Evolutionary conservation across 2,329 filamentous ascomycete genomes (phyloP), one percentile per base, ranked within the genome.

Genomic region (Phialophora macrospora): DNA sequence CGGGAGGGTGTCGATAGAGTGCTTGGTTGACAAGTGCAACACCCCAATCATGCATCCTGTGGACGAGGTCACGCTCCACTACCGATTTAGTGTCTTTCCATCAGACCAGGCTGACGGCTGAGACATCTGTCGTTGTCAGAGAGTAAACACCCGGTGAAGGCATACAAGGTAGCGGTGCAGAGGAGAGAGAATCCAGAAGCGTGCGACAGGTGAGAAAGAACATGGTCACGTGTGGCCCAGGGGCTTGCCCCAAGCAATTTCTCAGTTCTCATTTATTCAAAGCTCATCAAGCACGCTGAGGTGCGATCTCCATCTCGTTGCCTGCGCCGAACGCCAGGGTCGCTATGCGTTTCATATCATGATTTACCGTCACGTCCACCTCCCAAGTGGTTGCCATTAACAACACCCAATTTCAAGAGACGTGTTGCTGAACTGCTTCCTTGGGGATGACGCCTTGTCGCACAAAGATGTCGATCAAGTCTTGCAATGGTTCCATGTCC

Each of bases 401-500:
- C n/a, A 28, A 17, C 28, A 41, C 44, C 44, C 17, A n/a, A 9
- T 30, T 24, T 30, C 52, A 68, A 55, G 60, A 66, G 51, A 64
- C 60, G 59, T 69, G 67, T 52, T 69, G 67, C 30, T 65, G 64
- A 22, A 73, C 71, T 20, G 81, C 80, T 73, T 91, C 90, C 12
- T 87, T 86, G 1, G 93, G 93, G 72, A 98, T 90, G 28, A 93
- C 91, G 65, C 93, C 93, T 75, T 94, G 94, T 68, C 89, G 89
- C 28, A 93, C 88, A 90, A 93, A 97, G 55, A 97, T 85, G 74
- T 97, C 93, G 72, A 98, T 91, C 72, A 98, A 80, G 28, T 92
- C 92, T 81, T 96, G 92, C 92, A 98, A 97, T 24, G 94, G 94
- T 83, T 97, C 93, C 73, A 96, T 86, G 79, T 97, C 94, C 74